These are phyloP conservation scores for Fraxinus excelsior DNA, from an alignment of 257 asterid species.

Conservation along the genomic window DNA sequence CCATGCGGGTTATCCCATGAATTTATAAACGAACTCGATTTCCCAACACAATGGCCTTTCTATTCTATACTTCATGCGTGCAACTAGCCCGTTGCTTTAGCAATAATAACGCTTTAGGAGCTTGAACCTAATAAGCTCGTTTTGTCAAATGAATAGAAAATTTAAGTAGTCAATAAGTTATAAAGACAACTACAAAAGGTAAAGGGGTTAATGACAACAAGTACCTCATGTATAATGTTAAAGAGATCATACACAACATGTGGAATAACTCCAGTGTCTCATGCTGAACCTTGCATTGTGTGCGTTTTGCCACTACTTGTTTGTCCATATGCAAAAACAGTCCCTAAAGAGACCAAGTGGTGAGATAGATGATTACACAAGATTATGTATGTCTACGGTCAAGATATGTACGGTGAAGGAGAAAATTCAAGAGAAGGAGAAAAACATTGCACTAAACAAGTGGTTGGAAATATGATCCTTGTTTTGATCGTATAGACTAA, in stretches of 20 bases:
- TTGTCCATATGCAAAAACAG: slow-evolving; percentile 98
- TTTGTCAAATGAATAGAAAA: neutral
- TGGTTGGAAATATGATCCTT: neutral
- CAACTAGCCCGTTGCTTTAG: too few relatives aligned
- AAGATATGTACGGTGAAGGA: neutral
- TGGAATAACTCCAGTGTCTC: slow-evolving; percentile 91
- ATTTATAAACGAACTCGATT: slow-evolving; percentile 8
- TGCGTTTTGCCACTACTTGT: slow-evolving; percentile 95
- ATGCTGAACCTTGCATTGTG: slow-evolving; percentile 87
- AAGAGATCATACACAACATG: slow-evolving; percentile 80
- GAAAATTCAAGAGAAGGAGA: neutral
- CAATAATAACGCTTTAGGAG: neutral
- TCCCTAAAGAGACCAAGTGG: slow-evolving; percentile 48
- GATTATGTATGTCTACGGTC: neutral
- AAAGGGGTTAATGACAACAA: too few relatives aligned
- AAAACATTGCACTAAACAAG: neutral
- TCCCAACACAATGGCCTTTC: too few relatives aligned
- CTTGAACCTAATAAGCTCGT: neutral
- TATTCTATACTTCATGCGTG: too few relatives aligned
- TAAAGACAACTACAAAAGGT: slow-evolving; percentile 7
- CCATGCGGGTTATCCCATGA: neutral
- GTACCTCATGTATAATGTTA: slow-evolving; percentile 74
- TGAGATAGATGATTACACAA: slow-evolving; percentile 14
- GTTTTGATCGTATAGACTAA: neutral
- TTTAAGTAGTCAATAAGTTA: slow-evolving; percentile 1